These are phyloP conservation scores for Cladophialophora carrionii DNA, from an alignment of 2,329 filamentous ascomycete genomes.

Conservation along the genomic window DNA sequence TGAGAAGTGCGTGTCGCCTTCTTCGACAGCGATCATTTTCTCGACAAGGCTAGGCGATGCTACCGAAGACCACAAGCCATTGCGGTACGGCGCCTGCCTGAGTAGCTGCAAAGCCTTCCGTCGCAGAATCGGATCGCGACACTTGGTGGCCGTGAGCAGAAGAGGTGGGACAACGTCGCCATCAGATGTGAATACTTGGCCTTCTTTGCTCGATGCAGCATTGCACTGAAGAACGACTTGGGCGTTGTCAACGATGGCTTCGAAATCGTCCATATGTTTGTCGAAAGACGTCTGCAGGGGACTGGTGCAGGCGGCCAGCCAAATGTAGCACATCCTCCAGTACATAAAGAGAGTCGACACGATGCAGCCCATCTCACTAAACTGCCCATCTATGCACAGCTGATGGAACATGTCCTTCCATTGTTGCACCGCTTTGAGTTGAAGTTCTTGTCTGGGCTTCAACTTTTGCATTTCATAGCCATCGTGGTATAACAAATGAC, in stretches of 20 bases:
- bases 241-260: conserved; percentile 22
- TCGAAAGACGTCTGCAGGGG: conserved; percentile 25
- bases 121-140: conserved; percentile 42
- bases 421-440: conserved; percentile 17
- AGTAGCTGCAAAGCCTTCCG: conserved; percentile 36
- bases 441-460: conserved; percentile 7
- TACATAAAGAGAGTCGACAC: conserved; percentile 29
- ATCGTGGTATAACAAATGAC: conserved; percentile 14
- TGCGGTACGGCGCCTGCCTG: conserved; percentile 23
- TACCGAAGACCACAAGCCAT: conserved; percentile 29
- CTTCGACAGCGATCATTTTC: conserved; percentile 24
- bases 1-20: conserved; percentile 12
- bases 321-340: conserved; percentile 29
- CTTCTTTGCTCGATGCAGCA: background rate
- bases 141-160: conserved; percentile 44
- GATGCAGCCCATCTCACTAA: conserved; percentile 15
- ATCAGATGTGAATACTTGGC: conserved; percentile 38
- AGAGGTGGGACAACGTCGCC: conserved; percentile 42
- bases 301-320: conserved; percentile 21
- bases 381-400: background rate
- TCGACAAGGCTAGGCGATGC: conserved; percentile 21
- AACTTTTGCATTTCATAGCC: conserved; percentile 15
- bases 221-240: conserved; percentile 17
- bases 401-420: conserved; percentile 20
- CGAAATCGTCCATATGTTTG: conserved; percentile 22